Base-by-base conservation (phyloP, 1,284 basidiomycete genomes). In the Coniophora puteana region DNA sequence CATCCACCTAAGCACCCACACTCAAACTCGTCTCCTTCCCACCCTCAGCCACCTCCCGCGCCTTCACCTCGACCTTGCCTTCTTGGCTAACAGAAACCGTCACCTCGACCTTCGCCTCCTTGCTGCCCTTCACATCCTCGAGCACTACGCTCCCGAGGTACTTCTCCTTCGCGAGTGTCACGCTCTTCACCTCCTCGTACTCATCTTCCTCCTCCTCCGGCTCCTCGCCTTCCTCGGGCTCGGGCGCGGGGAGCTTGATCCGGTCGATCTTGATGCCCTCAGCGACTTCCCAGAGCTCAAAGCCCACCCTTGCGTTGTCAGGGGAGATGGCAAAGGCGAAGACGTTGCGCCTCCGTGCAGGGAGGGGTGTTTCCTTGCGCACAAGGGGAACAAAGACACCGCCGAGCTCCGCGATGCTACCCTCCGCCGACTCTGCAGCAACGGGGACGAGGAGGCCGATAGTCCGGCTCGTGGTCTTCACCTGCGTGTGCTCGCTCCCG, bases 221-320 rank as follows among this genome's bases (percentile, higher is more conserved):
- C 28, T 78, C 77, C 28, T 70, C 72, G 28, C 74, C 77, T 8
- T 75, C 74, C 10, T 73, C 70, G 12, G 67, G 63, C 23, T 75
- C 72, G n/a, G 66, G 44, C 45, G 69, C 72, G 2, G 71, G 67
- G 2, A 68, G 69, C 39, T 74, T 72, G 18, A 79, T 68, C 52
- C 77, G 82, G 50, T 92, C 87, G 16, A 90, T 68, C 54, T 86
- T 83, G 55, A 97, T 75, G 11, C 77, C 78, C 53, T 92, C 84
- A 49, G 81, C 79, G 33, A 87, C 89, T 64, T 98, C 90, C 83
- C 89, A 93, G 30, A 98, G 67, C 63, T 94, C 90, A 47, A 95
- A 74, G 12, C 78, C 81, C 35, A 92, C 67, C 45, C 65, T 68
- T 38, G 59, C 71, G 40, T 65, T 68, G 31, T 61, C 62, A 26